A percentile compares a stretch with the other conserved stretches of the same genome.
Evolutionary conservation across 2,329 filamentous ascomycete genomes (phyloP).

Genomic region (Clonostachys solani): DNA sequence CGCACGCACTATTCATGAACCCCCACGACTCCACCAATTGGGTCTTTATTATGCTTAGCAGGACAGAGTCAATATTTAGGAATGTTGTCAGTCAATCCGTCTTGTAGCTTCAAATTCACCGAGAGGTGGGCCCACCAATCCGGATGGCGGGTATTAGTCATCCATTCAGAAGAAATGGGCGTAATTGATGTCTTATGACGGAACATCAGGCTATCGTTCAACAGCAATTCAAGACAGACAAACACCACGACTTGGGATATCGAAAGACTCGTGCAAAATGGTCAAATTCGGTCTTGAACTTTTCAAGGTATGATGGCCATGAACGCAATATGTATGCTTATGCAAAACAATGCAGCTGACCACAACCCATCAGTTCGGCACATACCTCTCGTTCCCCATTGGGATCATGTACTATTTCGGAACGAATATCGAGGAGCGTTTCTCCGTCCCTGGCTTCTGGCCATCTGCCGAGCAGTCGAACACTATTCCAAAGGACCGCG

Average conservation of each 20-base stretch:
- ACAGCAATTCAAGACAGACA: not conserved
- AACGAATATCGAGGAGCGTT: conserved; percentile 92
- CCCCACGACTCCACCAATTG: no score
- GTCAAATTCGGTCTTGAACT: conserved; percentile 83
- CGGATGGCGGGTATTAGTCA: no score
- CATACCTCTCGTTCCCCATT: conserved; percentile 98
- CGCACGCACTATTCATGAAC: no score
- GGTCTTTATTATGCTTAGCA: no score
- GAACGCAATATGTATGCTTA: not conserved
- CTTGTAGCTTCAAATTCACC: no score
- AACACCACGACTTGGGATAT: not conserved
- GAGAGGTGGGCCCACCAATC: no score
- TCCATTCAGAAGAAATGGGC: no score
- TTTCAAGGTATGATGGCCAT: conserved; percentile 62
- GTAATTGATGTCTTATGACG: no score
- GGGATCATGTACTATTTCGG: conserved; percentile 99
- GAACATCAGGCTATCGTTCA: not conserved
- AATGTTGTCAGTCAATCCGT: no score
- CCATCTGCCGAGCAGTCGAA: conserved; percentile 76
- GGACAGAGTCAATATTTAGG: no score
- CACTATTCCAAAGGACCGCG: conserved; percentile 69
- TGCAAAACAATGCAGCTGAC: not conserved
- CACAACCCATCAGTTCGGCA: conserved; percentile 69
- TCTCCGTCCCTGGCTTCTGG: conserved; percentile 90
- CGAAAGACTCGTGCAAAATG: conserved; percentile 36